Evolutionary conservation across 495 filamentous ascomycete genomes (phyloP).

Genomic region (Symbiotaphrina buchneri): DNA sequence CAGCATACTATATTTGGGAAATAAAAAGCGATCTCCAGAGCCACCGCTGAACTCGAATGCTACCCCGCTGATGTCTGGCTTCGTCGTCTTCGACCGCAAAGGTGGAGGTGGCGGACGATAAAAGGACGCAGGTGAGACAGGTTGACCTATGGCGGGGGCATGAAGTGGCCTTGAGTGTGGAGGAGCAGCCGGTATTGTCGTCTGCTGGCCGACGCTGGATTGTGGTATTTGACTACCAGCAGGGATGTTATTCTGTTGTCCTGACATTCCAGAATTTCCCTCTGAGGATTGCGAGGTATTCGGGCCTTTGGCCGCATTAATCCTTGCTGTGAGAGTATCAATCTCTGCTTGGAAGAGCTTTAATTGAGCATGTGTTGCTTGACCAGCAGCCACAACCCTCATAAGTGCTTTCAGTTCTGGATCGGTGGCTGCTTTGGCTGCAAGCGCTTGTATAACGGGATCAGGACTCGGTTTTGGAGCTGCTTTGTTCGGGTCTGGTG

Average conservation of each 20-base stretch:
- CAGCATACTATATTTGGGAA: conserved; percentile 69
- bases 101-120: too few species aligned
- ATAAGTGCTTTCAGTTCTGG: conserved; percentile 84
- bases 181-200: too few species aligned
- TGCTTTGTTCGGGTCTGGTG: neutral
- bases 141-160: neutral
- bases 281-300: conserved; percentile 5
- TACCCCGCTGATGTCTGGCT: conserved; percentile 44
- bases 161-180: neutral
- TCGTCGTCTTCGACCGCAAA: conserved; percentile 7
- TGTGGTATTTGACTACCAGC: too few species aligned
- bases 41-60: conserved; percentile 65
- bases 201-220: too few species aligned
- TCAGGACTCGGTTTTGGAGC: conserved; percentile 31
- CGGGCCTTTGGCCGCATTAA: conserved; percentile 16
- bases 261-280: too few species aligned
- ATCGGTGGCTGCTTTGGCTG: conserved; percentile 67
- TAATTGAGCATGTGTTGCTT: conserved; percentile 58
- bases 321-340: conserved; percentile 55
- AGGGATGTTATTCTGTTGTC: too few species aligned
- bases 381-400: conserved; percentile 78
- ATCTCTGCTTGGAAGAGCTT: conserved; percentile 83
- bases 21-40: conserved; percentile 67
- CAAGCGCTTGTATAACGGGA: conserved; percentile 87
- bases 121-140: too few species aligned